Evolutionary conservation across 805 yeast species (phyloP), one percentile per base, ranked within the genome.

Genomic region (Pichia nanzhaoensis): DNA sequence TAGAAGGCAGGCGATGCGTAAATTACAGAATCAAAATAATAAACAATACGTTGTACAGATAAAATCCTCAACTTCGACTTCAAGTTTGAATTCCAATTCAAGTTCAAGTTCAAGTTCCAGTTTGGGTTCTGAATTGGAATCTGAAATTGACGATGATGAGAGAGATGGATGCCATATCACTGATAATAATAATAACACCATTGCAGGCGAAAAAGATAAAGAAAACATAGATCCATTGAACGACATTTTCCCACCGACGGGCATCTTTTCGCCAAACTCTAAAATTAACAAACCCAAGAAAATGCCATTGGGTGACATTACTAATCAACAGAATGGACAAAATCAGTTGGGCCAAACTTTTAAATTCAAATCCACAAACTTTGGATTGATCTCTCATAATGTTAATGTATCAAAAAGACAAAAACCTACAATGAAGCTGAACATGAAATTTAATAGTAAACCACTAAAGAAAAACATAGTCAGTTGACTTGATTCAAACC

Each of bases 1-100:
- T 66, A 85, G 81, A 64, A 78, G 99, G 64, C 97, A 91, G 65
- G 75, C 90, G 32, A 66, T 83, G 51, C 75, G 89, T 57, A 78
- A 81, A 55, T 41, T 21, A 28, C 39, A 40, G 32, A 37, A 31
- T 7, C n/a, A 19, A 28, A 20, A 31, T 24, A 28, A 32, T 1
- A 37, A 38, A 12, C 19, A 39, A n/a, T 37, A 17, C 31, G 18
- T 36, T 10, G 28, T 24, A 10, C 28, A 24, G 28, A 24, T 24
- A 24, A 24, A 24, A 24, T 10, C 28, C 28, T 24, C 28, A n/a
- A n/a, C n/a, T n/a, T n/a, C n/a, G n/a, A n/a, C n/a, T n/a, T n/a
- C n/a, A n/a, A n/a, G n/a, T n/a, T n/a, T n/a, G n/a, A n/a, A n/a
- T 24, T 24, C 28, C 28, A 24, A 10, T 24, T 24, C 28, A 24